phyloP scores from a whole-genome alignment of 768 basidiomycete species.

The Serendipita sp. region DNA sequence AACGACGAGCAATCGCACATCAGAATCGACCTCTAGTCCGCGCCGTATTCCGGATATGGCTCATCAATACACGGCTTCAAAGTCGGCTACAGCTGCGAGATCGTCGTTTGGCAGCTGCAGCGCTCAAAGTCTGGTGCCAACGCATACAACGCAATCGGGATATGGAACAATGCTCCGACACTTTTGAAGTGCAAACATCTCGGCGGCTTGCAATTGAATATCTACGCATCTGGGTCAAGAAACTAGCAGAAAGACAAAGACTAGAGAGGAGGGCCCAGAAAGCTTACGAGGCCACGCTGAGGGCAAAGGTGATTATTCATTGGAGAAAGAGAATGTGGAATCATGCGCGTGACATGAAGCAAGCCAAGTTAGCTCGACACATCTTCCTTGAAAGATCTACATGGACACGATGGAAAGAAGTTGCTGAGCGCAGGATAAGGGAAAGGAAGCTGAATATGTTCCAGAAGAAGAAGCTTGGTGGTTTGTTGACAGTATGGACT shows the following conservation, averaged over 20 bases:
- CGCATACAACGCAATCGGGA: not conserved
- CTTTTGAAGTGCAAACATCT: not conserved
- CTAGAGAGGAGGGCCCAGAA: not conserved
- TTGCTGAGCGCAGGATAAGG: constrained; percentile 27
- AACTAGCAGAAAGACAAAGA: not conserved
- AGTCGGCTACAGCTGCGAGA: not conserved
- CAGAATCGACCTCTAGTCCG: not conserved
- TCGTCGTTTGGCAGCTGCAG: not conserved
- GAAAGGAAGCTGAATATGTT: constrained; percentile 28
- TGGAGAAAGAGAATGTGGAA: constrained; percentile 43
- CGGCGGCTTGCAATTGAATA: not conserved
- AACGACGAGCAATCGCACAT: constrained; percentile 1
- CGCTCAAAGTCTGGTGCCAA: not conserved
- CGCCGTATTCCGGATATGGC: not conserved
- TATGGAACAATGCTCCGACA: not conserved
- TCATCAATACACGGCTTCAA: not conserved
- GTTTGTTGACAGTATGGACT: not conserved
- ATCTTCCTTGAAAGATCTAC: constrained; percentile 30
- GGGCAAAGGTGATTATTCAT: constrained; percentile 21
- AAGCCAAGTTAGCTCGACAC: constrained; percentile 37
- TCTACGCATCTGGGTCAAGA: not conserved
- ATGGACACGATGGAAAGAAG: constrained; percentile 33
- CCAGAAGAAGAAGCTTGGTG: constrained; percentile 1
- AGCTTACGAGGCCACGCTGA: not conserved
- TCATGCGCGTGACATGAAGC: constrained; percentile 31